Evolutionary conservation across 768 basidiomycete genomes (phyloP), one percentile per base, ranked within the genome.

Genomic region (Trametes cubensis): DNA sequence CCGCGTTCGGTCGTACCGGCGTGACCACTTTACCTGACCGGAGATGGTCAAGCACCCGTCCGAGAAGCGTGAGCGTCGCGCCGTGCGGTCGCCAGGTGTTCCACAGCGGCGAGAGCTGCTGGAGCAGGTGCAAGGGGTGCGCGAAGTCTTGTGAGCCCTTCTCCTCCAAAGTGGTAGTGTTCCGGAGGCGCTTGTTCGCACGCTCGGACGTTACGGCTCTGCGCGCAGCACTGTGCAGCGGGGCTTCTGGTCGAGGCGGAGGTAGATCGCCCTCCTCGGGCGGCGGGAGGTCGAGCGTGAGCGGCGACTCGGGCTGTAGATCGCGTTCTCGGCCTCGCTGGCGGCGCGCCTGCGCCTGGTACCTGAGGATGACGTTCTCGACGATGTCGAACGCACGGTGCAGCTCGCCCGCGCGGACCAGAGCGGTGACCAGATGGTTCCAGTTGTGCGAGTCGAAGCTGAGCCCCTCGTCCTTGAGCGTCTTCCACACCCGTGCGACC

Each of bases 371-470:
- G 46, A 97, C 85, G 55, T 82, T 79, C 71, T 98, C 92, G 44
- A 93, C 72, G 38, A 95, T 79, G 66, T 89, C 85, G 73, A 95
- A 94, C 10, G 92, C 94, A 47, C 88, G 87, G 67, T 89, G 86
- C n/a, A 85, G 76, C 69, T 95, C 84, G 25, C 91, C 92, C 0
- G 90, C 92, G 30, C 90, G 86, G 41, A 94, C 79, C 23, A 95
- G 80, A 15, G 87, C 89, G 11, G 89, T 79, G 25, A 81, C 82
- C 26, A 97, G 80, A 68, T 92, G 86, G 69, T 96, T 97, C 91
- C 94, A 98, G 72, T 97, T 98, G 68, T 90, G 86, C 14, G 90
- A 82, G 71, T 95, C 92, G 72, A 94, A 93, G 14, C 79, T 79
- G 67, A 95, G 89, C 2, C 92, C 91, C 11, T 78, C 73, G 13